Conservation (phyloP, 1,284 basidiomycete genomes). For the Gomphus bonarii region DNA sequence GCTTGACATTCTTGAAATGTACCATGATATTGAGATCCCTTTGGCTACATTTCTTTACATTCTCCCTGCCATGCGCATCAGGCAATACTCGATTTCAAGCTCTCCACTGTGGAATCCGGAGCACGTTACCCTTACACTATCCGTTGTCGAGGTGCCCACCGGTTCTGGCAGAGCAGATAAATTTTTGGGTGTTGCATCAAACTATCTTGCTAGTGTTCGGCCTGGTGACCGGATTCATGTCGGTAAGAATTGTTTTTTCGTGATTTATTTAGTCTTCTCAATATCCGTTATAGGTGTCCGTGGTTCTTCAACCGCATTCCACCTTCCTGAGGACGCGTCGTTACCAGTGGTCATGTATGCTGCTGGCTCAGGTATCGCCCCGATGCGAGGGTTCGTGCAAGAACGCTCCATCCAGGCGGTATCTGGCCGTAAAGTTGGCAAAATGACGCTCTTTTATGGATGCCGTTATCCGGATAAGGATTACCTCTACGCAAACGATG, state of each 20-base stretch:
- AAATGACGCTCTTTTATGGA: constrained; percentile 39
- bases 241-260: constrained; percentile 10
- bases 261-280: not conserved
- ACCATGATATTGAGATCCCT: constrained; percentile 29
- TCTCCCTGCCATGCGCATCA: constrained; percentile 38
- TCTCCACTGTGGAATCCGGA: constrained; percentile 37
- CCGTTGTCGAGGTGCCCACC: constrained; percentile 31
- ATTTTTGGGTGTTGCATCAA: constrained; percentile 40
- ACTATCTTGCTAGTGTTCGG: constrained; percentile 33
- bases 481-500: constrained; percentile 32
- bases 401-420: constrained; percentile 39
- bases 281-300: constrained; percentile 22
- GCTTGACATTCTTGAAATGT: constrained; percentile 34
- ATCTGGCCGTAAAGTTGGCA: constrained; percentile 34
- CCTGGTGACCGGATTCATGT: constrained; percentile 36
- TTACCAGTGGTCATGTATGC: constrained; percentile 39
- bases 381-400: constrained; percentile 45
- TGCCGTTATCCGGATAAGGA: constrained; percentile 34
- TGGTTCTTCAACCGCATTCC: constrained; percentile 33
- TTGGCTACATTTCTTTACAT: constrained; percentile 31
- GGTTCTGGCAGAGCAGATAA: constrained; percentile 22
- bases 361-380: constrained; percentile 39
- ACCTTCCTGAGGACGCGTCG: constrained; percentile 33
- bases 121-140: constrained; percentile 36
- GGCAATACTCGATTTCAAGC: constrained; percentile 45